phyloP scores from a whole-genome alignment of 306 rosid genomes.

The Vigna angularis region DNA sequence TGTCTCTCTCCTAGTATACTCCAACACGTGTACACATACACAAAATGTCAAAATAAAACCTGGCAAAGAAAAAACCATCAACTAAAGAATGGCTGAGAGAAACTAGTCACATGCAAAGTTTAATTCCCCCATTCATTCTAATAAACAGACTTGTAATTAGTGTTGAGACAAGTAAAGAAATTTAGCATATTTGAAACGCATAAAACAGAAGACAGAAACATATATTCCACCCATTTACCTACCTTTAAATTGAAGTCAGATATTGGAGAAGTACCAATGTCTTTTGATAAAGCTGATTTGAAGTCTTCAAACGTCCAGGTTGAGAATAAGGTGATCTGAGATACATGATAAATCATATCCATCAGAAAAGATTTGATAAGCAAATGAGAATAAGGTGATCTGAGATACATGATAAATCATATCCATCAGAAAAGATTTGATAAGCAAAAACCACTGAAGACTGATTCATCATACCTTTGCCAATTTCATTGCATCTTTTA shows the following conservation, averaged over 20 bases:
- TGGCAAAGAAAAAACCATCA: conserved; percentile 11
- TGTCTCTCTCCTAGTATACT: background rate
- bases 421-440: conserved; percentile 37
- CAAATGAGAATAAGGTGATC: conserved; percentile 57
- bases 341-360: conserved; percentile 35
- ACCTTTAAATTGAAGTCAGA: conserved; percentile 83
- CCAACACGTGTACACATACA: background rate
- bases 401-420: conserved; percentile 47
- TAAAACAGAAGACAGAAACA: conserved; percentile 19
- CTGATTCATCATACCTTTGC: conserved; percentile 70
- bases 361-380: conserved; percentile 36
- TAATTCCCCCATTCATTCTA: conserved; percentile 13
- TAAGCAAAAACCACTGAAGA: conserved; percentile 38
- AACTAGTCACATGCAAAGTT: conserved; percentile 6
- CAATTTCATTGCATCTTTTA: conserved; percentile 82
- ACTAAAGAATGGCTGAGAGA: conserved; percentile 2
- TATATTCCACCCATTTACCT: conserved; percentile 28
- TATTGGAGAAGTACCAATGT: conserved; percentile 63
- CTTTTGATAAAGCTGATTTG: conserved; percentile 61
- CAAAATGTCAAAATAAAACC: background rate
- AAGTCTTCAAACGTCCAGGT: conserved; percentile 80
- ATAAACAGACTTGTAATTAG: conserved; percentile 28
- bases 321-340: conserved; percentile 64
- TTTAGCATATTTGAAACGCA: background rate
- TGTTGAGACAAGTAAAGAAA: conserved; percentile 17